Evolutionary conservation across 192 early-diverging fungal genomes (phyloP), one percentile per base, ranked within the genome.

Genomic region (Backusella australiensis): DNA sequence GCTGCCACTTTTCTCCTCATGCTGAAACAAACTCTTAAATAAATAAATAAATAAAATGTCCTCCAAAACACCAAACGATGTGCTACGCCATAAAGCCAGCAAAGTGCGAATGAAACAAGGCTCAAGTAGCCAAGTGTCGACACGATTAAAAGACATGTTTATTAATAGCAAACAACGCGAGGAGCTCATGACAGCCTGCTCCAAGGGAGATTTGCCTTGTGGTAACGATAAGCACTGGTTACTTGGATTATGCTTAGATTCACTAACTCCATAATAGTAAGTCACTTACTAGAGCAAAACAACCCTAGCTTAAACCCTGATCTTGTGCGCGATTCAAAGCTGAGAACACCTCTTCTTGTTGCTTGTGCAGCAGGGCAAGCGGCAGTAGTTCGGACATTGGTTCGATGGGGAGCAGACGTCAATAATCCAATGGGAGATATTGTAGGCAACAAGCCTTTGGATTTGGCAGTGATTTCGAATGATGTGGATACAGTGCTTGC

Each of bases 401-500:
- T 82, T 34, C 21, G 56, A 23, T 75, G 41, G 42, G 81, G 81
- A 12, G 81, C 81, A 14, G 77, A 78, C 34, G 74, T 75, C 5
- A 82, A 78, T 65, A 79, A 78, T 70, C 77, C 74, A 8, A 35
- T 59, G 14, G 81, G 81, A 29, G 81, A 82, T 53, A 78, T 82
- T 42, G 70, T 82, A 26, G 81, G 81, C 2, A 82, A 82, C 19
- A 71, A 66, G 56, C 81, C 81, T 23, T 46, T 82, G 17, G 81
- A 82, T 34, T 49, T 82, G n/a, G 81, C 77, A 19, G 81, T 82
- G 0, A 75, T 82, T 34, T 82, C 81, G 8, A 82, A 82, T 44
- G 78, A 66, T 49, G 77, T 82, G 5, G 81, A 82, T 29, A 78
- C 77, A 36, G 77, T 82, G 2, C 32, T 82, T 4, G 77, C 75